Base-by-base conservation (phyloP, 345 rosid genomes). In the Dovyalis caffra region DNA sequence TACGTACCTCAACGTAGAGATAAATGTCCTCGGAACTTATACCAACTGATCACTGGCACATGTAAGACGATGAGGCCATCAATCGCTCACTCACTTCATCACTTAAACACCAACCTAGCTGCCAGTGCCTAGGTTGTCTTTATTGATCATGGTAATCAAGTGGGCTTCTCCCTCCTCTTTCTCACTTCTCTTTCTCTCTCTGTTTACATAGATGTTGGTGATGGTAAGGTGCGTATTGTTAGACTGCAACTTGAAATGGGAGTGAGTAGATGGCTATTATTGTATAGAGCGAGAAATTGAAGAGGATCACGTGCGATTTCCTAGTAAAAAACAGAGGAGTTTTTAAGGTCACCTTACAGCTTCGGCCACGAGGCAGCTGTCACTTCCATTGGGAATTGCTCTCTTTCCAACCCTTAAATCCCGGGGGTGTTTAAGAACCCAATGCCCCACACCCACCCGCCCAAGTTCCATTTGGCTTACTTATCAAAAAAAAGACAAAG, bases 321-420 rank as follows among this genome's bases (percentile, higher is more conserved):
- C 28, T 56, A 23, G 60, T 56, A 6, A 49, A 12, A 31, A 20
- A 49, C 33, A 68, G 61, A 67, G 20, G 26, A 60, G 29, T 32
- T 53, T 32, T n/a, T n/a, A 53, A 51, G 73, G 73, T 69, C 63
- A 21, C 43, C 45, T 21, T 49, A 71, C 76, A 81, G 82, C 85
- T 86, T 84, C 86, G 78, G 80, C 89, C 91, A 86, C 86, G 87
- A 83, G 83, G 81, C 87, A 66, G 80, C 83, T 85, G 78, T 80
- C 80, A 64, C 61, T 63, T 79, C 78, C 78, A 67, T 84, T 77
- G 91, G 89, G 87, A 86, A 86, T 81, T 79, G 84, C 75, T 58
- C 51, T 57, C 37, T n/a, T 34, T 43, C 57, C 73, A 64, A 21
- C 82, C 91, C 89, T 71, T 81, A 29, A 80, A 77, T 88, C 66